Evolutionary conservation across 2,329 filamentous ascomycete genomes (phyloP).

Genomic region (Paraphaeosphaeria minitans): DNA sequence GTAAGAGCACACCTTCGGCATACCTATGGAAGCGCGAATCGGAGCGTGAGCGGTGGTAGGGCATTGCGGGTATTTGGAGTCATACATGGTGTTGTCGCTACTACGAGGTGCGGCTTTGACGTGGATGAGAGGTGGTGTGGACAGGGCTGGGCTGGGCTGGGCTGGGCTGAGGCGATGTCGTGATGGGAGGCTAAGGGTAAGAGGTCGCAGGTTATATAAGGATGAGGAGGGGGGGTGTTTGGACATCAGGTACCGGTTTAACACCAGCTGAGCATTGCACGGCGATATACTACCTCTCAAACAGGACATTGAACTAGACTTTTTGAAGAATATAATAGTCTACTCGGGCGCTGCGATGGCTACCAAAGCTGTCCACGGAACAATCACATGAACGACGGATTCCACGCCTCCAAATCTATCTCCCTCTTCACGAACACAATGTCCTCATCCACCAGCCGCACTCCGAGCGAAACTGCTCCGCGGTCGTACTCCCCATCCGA

Average conservation of each 20-base stretch:
- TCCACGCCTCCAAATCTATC: not conserved
- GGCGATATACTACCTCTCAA: not conserved
- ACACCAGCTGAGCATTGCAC: not conserved
- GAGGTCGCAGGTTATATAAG: not conserved
- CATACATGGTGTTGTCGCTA: not conserved
- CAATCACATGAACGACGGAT: not conserved
- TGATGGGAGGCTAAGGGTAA: not conserved
- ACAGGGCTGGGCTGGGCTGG: not conserved
- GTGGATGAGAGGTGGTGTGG: not conserved
- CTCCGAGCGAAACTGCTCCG: not conserved
- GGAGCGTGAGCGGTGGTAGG: not conserved
- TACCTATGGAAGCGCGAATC: not conserved
- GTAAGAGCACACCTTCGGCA: no score
- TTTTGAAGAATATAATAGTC: no score
- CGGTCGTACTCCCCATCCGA: constrained; percentile 11
- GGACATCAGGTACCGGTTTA: not conserved
- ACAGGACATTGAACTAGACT: no score
- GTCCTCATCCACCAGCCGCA: not conserved
- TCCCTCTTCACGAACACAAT: not conserved
- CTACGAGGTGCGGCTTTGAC: not conserved
- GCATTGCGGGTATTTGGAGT: not conserved
- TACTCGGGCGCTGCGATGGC: no score
- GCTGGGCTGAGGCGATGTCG: not conserved
- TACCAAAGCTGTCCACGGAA: no score
- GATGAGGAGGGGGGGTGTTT: not conserved